Evolutionary conservation across 2,329 filamentous ascomycete genomes (phyloP).

Genomic region (Coniochaeta hoffmannii): DNA sequence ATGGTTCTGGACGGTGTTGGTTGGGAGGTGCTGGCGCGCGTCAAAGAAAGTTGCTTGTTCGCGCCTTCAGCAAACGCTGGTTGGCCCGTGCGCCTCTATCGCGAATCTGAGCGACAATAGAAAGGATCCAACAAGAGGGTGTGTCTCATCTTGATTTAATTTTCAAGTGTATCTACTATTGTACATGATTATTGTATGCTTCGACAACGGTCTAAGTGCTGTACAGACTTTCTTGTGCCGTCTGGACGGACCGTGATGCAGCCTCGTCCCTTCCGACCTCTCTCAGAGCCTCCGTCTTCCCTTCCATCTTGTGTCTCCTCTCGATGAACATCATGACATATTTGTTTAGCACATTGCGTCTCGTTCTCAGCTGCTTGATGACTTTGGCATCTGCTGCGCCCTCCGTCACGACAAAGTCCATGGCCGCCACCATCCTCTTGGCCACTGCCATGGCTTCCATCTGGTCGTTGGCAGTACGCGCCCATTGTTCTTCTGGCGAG

Average conservation of each 20-base stretch:
- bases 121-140: background rate
- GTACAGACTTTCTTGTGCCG: background rate
- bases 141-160: background rate
- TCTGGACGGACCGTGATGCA: background rate
- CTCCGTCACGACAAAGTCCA: constrained; percentile 35
- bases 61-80: background rate
- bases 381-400: constrained; percentile 27
- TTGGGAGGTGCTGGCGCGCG: too few species aligned
- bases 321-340: constrained; percentile 19
- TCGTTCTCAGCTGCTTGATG: constrained; percentile 22
- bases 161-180: background rate
- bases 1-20: too few species aligned
- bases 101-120: background rate
- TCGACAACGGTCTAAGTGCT: background rate
- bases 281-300: background rate
- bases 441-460: constrained; percentile 36
- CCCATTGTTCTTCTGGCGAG: constrained; percentile 16
- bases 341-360: constrained; percentile 21
- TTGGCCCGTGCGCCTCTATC: background rate
- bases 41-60: too few species aligned
- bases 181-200: background rate
- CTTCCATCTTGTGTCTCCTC: constrained; percentile 10
- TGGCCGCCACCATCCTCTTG: constrained; percentile 36
- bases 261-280: background rate
- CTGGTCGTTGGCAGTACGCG: constrained; percentile 20